A percentile compares a stretch with the other conserved stretches of the same genome.
These are phyloP conservation scores for Cyclocybe cylindracea DNA, from an alignment of 768 basidiomycete species.

Conservation along the genomic window DNA sequence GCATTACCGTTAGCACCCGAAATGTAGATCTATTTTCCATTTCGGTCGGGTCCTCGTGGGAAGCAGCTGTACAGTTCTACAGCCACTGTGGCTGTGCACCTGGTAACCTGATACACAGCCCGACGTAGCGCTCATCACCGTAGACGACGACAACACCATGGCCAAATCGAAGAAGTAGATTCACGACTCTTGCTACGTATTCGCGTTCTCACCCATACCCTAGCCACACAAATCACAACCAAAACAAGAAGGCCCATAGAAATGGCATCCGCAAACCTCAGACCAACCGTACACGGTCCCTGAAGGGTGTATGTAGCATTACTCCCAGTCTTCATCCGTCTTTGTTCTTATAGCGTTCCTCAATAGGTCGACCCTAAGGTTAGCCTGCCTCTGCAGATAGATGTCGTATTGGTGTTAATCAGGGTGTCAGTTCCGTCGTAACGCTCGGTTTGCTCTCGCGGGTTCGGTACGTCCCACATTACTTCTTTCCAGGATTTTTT, in stretches of 20 bases:
- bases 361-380: constrained; percentile 82
- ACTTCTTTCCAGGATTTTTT: neutral
- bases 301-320: constrained; percentile 81
- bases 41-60: constrained; percentile 4
- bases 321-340: constrained; percentile 6
- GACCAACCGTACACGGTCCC: constrained; percentile 70
- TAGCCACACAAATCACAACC: constrained; percentile 95
- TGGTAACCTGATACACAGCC: constrained; percentile 4
- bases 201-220: constrained; percentile 8
- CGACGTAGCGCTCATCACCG: constrained; percentile 23
- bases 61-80: constrained; percentile 37
- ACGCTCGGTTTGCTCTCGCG: constrained; percentile 67
- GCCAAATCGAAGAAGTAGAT: constrained; percentile 98
- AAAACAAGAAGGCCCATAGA: constrained; percentile 94
- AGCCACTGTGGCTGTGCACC: constrained; percentile 48
- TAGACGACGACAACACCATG: constrained; percentile 56
- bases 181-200: neutral
- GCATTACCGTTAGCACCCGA: no score
- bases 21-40: no score
- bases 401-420: constrained; percentile 9
- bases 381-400: constrained; percentile 6
- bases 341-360: constrained; percentile 1
- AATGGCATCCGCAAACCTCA: constrained; percentile 93
- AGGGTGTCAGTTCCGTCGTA: constrained; percentile 75
- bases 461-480: constrained; percentile 64